phyloP scores from a whole-genome alignment of 192 early-diverging fungal genomes.

The Coemansia aciculifera region DNA sequence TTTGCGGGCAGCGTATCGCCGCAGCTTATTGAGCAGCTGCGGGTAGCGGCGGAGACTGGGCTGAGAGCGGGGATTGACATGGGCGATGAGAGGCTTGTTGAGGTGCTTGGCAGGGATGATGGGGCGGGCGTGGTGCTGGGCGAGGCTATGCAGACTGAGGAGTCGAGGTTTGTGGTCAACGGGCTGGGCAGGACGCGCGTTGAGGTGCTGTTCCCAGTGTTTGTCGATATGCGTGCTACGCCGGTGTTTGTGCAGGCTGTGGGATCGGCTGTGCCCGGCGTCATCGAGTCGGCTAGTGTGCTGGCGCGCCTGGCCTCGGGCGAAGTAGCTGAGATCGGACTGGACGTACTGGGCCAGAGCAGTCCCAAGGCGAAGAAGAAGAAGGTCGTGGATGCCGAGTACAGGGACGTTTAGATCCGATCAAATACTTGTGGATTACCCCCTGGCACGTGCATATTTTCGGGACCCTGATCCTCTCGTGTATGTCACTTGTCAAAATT shows the following conservation, averaged over 20 bases:
- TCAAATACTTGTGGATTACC: background rate
- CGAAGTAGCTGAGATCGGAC: slow-evolving; percentile 11
- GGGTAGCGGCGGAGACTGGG: background rate
- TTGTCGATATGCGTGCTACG: slow-evolving; percentile 18
- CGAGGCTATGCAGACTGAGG: slow-evolving; percentile 22
- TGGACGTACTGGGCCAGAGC: background rate
- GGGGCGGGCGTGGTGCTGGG: slow-evolving; percentile 18
- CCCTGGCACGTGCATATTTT: background rate
- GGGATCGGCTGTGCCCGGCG: background rate
- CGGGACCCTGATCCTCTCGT: background rate
- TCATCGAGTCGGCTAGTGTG: slow-evolving; percentile 8
- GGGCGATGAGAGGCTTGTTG: background rate
- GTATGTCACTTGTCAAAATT: background rate
- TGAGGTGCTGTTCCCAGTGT: slow-evolving; percentile 38
- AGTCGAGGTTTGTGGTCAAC: background rate
- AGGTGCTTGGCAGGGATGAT: background rate
- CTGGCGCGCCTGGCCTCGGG: slow-evolving; percentile 16
- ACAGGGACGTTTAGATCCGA: slow-evolving; percentile 28
- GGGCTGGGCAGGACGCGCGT: background rate
- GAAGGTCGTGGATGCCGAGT: slow-evolving; percentile 40
- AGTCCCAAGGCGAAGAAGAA: background rate
- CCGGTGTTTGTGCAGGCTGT: slow-evolving; percentile 25
- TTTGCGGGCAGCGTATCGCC: background rate
- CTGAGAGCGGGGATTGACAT: background rate
- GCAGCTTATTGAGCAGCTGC: slow-evolving; percentile 8